These are phyloP conservation scores for Acacia confusa DNA, from an alignment of 306 rosid species.

Conservation along the genomic window DNA sequence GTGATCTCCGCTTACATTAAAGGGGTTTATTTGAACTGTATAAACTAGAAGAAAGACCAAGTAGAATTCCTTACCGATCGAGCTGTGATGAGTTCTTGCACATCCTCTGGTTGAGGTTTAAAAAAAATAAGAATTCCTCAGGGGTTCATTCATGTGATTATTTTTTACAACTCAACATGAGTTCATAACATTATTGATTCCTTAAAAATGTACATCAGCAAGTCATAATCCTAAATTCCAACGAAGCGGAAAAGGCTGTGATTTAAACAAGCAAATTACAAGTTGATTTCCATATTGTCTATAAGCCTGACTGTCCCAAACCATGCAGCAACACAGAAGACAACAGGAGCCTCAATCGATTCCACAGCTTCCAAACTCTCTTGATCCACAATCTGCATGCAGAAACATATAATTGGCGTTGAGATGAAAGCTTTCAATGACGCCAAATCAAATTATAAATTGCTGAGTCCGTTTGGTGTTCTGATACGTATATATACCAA, in stretches of 20 bases:
- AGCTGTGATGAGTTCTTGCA: neutral
- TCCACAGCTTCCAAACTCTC: conserved; percentile 62
- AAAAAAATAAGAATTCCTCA: neutral
- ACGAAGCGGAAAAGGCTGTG: neutral
- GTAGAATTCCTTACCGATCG: neutral
- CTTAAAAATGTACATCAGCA: neutral
- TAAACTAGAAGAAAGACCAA: neutral
- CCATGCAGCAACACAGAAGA: conserved; percentile 82
- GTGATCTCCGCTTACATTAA: neutral
- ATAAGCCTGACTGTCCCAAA: conserved; percentile 80
- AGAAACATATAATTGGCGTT: conserved; percentile 21
- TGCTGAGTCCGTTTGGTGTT: conserved; percentile 17
- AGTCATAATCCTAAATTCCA: neutral
- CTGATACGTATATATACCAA: neutral
- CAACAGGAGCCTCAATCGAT: conserved; percentile 65
- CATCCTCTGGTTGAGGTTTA: neutral
- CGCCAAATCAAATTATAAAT: conserved; percentile 1
- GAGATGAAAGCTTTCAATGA: conserved; percentile 8
- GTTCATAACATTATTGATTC: neutral
- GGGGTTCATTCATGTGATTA: neutral
- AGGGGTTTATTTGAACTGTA: neutral
- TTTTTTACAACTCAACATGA: neutral
- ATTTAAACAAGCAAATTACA: conserved; percentile 28
- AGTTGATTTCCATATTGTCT: conserved; percentile 79
- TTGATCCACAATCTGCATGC: conserved; percentile 73